Conservation (phyloP, 345 rosid species). For the Geranium rotundifolium region DNA sequence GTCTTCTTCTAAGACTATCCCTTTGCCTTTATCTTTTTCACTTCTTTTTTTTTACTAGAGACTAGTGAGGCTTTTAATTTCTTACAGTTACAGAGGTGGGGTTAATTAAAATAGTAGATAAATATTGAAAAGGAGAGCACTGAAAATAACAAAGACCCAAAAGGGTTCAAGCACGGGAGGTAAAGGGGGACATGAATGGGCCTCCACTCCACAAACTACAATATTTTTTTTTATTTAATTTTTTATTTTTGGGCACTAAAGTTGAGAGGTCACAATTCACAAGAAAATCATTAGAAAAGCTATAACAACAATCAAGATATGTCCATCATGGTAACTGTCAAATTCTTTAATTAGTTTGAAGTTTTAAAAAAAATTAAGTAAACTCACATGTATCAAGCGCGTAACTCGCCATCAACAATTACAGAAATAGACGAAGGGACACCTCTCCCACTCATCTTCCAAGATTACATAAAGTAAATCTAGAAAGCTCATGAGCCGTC, state of each 20-base stretch:
- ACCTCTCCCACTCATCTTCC: too few species aligned
- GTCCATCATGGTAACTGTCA: not conserved
- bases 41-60: not conserved
- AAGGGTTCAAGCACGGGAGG: not conserved
- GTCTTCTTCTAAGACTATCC: conserved; percentile 2
- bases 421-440: too few species aligned
- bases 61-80: not conserved
- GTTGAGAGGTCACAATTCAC: not conserved
- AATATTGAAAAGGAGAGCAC: not conserved
- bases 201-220: not conserved
- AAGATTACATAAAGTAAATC: too few species aligned
- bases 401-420: too few species aligned
- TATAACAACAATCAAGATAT: not conserved
- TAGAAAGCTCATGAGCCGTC: too few species aligned
- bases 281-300: not conserved
- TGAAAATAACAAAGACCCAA: not conserved
- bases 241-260: not conserved
- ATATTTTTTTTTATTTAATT: too few species aligned
- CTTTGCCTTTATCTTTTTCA: not conserved
- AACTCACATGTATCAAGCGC: too few species aligned
- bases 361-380: too few species aligned
- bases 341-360: too few species aligned
- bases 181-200: not conserved
- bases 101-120: not conserved
- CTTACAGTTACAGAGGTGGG: not conserved